Base-by-base conservation (phyloP, 257 asterid species). In the Jaltomata sinuosa region DNA sequence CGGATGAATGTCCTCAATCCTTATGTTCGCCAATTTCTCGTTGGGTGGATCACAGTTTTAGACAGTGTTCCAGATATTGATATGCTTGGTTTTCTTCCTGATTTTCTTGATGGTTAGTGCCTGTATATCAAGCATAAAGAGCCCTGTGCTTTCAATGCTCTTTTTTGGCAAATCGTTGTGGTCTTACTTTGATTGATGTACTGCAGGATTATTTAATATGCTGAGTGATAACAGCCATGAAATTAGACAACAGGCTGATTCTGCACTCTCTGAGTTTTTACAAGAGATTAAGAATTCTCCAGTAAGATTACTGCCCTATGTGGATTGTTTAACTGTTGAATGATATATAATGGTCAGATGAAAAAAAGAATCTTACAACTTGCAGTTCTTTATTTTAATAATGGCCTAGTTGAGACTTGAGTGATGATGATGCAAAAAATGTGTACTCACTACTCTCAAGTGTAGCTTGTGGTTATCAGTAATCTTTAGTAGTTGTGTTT, bases 41-140 rank as follows among this genome's bases (percentile, higher is more conserved):
- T 97, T 14, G 99, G 99, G 77, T 97, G 99, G 99, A 97, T 97
- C 89, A 97, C 99, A 74, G 99, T 97, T 85, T 91, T 97, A 84
- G 99, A 97, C 89, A 97, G 99, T 86, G 99, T 97, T 88, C 99
- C 99, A 52, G 99, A 95, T 81, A 97, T 97, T 52, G 99, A 97
- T 90, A 97, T 97, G 99, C 94, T 97, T 85, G 99, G 99, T 38
- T 97, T 97, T 90, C 99, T 97, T 79, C 99, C 99, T 74, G 99
- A 97, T 89, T 97, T 97, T 90, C 99, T 97, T 84, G 99, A 97
- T 88, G 99, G 99, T 97, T 85, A 85, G 97, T 88, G 68, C 83
- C 79, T 15, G 50, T 54, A 71, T 72, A 52, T 67, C 83, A 54
- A 83, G 53, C 68, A 42, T 50, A 72, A 68, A 83, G 53, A 14